Percentiles rank a stretch among this genome's conserved stretches.
phyloP scores from a whole-genome alignment of 1,284 basidiomycete species.

The Tilletia caries region DNA sequence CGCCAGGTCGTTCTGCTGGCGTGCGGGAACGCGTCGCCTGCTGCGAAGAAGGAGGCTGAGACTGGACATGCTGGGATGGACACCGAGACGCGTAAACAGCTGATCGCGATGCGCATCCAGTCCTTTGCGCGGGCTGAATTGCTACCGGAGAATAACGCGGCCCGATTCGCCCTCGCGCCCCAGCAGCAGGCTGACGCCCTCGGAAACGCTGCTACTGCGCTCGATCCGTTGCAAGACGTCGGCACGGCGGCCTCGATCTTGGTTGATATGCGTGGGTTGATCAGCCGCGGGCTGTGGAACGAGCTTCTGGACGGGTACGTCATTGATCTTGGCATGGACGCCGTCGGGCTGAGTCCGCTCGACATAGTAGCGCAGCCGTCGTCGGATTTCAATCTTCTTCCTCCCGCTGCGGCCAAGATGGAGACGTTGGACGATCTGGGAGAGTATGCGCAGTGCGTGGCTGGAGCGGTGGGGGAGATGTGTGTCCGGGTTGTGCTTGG shows the following conservation, averaged over 20 bases:
- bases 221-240: constrained; percentile 18
- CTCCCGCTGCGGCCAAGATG: constrained; percentile 11
- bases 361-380: neutral
- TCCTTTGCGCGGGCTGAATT: constrained; percentile 4
- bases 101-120: constrained; percentile 10
- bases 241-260: constrained; percentile 32
- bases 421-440: constrained; percentile 30
- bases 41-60: neutral
- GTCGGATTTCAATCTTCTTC: neutral
- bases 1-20: constrained; percentile 16
- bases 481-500: constrained; percentile 41
- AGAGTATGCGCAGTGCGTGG: constrained; percentile 45
- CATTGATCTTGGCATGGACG: constrained; percentile 30
- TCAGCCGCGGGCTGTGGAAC: constrained; percentile 36
- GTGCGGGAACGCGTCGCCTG: neutral
- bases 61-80: neutral
- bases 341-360: neutral
- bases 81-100: neutral
- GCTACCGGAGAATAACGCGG: neutral
- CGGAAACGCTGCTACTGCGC: too few species aligned
- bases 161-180: neutral
- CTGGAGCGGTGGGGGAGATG: constrained; percentile 45
- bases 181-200: neutral
- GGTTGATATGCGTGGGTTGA: constrained; percentile 31
- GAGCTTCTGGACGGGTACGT: constrained; percentile 43